Percentiles rank a stretch among this genome's conserved stretches.
These are phyloP conservation scores for Arthrobotrys sphaeroides DNA, from an alignment of 2,329 filamentous ascomycete species.

Conservation along the genomic window DNA sequence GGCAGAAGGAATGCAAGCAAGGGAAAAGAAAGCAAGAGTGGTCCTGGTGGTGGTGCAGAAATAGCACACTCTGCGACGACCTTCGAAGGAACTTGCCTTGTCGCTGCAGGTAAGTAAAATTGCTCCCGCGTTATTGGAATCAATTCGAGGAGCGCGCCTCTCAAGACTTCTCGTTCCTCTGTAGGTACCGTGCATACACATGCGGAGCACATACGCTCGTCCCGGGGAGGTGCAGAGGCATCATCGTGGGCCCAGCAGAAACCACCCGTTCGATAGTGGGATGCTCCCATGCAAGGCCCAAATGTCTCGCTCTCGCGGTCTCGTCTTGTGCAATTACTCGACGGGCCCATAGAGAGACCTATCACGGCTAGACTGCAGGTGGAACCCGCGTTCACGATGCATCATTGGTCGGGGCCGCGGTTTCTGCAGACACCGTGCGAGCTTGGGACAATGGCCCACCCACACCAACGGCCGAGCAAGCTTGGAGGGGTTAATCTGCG, in stretches of 20 bases:
- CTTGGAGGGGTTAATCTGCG: slow-evolving; percentile 34
- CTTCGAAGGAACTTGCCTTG: slow-evolving; percentile 41
- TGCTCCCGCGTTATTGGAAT: slow-evolving; percentile 48
- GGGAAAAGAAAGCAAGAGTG: slow-evolving; percentile 40
- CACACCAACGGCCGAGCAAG: slow-evolving; percentile 22
- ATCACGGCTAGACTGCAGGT: slow-evolving; percentile 42
- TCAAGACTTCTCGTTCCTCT: slow-evolving; percentile 27
- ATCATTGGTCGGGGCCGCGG: slow-evolving; percentile 49
- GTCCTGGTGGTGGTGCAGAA: slow-evolving; percentile 20
- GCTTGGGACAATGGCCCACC: slow-evolving; percentile 29
- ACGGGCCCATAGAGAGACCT: slow-evolving; percentile 27
- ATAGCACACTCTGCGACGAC: slow-evolving; percentile 52
- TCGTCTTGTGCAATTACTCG: slow-evolving; percentile 41
- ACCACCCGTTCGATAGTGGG: slow-evolving; percentile 16
- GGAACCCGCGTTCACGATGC: not conserved
- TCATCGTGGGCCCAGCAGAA: slow-evolving; percentile 17
- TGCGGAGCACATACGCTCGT: no score
- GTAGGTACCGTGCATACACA: not conserved
- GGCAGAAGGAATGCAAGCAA: slow-evolving; percentile 46
- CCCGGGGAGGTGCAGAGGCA: slow-evolving; percentile 18
- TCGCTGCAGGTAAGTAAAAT: slow-evolving; percentile 45
- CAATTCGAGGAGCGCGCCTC: slow-evolving; percentile 48
- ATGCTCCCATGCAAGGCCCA: slow-evolving; percentile 22
- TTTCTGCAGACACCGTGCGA: slow-evolving; percentile 35
- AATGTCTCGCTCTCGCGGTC: slow-evolving; percentile 12